These are phyloP conservation scores for Allium cepa DNA, from an alignment of 106 monocot species.

Conservation along the genomic window DNA sequence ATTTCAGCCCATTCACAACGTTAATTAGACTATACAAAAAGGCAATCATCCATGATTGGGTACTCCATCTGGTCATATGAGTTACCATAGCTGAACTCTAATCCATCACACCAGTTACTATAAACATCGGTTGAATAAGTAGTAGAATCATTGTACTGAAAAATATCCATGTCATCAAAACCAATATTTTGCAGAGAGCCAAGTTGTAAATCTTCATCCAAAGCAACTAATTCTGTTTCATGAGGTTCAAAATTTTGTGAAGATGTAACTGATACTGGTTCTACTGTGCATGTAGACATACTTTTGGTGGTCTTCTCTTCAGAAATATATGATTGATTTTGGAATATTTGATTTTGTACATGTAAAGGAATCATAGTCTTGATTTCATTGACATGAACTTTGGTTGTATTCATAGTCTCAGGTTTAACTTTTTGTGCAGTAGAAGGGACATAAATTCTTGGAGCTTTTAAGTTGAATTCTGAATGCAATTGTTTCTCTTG, in stretches of 20 bases:
- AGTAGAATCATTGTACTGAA: constrained; percentile 26
- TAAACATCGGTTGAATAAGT: constrained; percentile 15
- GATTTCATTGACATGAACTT: constrained; percentile 15
- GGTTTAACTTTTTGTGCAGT: neutral
- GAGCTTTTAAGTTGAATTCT: constrained; percentile 23
- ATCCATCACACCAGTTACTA: constrained; percentile 47
- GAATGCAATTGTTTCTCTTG: constrained; percentile 16
- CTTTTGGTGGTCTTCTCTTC: no score
- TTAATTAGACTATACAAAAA: constrained; percentile 34
- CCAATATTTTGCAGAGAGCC: constrained; percentile 39
- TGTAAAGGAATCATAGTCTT: constrained; percentile 11
- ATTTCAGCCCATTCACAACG: no score
- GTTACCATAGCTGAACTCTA: constrained; percentile 38
- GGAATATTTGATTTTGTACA: constrained; percentile 9
- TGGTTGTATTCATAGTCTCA: constrained; percentile 8
- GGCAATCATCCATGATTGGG: constrained; percentile 38
- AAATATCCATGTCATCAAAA: constrained; percentile 33
- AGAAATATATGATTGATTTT: no score
- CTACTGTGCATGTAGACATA: constrained; percentile 3
- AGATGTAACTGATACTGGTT: constrained; percentile 20
- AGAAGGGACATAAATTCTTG: constrained; percentile 8
- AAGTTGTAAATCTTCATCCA: constrained; percentile 42
- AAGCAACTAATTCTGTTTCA: constrained; percentile 23
- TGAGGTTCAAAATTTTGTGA: constrained; percentile 9
- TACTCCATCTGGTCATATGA: constrained; percentile 42